Evolutionary conservation across 2,329 filamentous ascomycete genomes (phyloP).

Genomic region (Akanthomyces muscarius): DNA sequence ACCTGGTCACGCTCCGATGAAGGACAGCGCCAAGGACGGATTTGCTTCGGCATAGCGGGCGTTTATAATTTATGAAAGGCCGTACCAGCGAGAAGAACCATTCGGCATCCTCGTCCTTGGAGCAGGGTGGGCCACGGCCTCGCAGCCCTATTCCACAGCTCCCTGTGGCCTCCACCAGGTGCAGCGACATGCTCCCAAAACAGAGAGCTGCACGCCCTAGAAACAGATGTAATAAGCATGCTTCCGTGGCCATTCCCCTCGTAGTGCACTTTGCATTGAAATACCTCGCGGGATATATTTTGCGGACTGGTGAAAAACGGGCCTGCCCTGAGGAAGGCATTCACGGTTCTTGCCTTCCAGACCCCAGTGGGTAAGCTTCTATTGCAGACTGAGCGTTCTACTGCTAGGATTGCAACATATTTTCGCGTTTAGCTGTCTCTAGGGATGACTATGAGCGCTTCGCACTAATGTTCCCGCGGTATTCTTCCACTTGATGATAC

Average conservation of each 20-base stretch:
- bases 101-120: neutral
- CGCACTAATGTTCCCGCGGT: neutral
- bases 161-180: neutral
- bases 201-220: neutral
- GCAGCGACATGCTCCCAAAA: neutral
- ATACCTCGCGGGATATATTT: neutral
- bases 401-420: neutral
- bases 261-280: neutral
- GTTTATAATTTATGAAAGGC: neutral
- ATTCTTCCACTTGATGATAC: neutral
- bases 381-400: neutral
- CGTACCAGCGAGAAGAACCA: neutral
- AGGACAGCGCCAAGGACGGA: neutral
- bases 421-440: too few species aligned
- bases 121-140: neutral
- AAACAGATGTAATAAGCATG: too few species aligned
- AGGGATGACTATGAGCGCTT: neutral
- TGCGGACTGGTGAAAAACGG: neutral
- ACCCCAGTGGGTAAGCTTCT: neutral
- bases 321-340: neutral
- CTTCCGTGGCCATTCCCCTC: neutral
- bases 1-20: neutral
- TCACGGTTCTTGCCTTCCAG: neutral
- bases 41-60: neutral
- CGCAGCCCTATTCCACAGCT: neutral